phyloP scores from a whole-genome alignment of 1,139 yeast genomes.

The Blastobotrys apis region DNA sequence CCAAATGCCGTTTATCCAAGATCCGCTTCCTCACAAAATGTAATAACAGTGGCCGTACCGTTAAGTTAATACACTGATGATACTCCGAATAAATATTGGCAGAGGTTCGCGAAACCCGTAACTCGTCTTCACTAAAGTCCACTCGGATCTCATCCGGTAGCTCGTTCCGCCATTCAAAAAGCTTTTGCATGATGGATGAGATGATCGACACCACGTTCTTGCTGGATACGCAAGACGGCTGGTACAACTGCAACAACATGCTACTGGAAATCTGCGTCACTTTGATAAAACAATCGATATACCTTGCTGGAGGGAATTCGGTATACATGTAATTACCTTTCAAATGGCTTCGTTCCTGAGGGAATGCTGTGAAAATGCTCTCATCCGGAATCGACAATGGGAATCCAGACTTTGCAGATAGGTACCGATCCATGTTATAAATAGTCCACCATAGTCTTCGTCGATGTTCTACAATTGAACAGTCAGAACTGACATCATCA shows the following conservation, averaged over 20 bases:
- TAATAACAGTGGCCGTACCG: constrained; percentile 73
- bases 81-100: constrained; percentile 83
- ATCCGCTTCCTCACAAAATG: constrained; percentile 70
- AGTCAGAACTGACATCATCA: constrained; percentile 8
- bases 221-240: constrained; percentile 35
- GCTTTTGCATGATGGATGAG: constrained; percentile 62
- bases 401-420: constrained; percentile 79
- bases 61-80: constrained; percentile 78
- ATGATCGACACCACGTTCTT: constrained; percentile 70
- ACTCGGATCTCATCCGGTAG: constrained; percentile 7
- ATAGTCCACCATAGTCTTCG: constrained; percentile 90
- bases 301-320: constrained; percentile 77
- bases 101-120: constrained; percentile 53
- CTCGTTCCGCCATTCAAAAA: constrained; percentile 68
- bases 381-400: constrained; percentile 77
- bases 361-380: constrained; percentile 70
- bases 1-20: constrained; percentile 51
- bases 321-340: constrained; percentile 40
- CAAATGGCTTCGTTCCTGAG: constrained; percentile 45
- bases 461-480: constrained; percentile 53
- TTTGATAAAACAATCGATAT: constrained; percentile 71
- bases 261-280: constrained; percentile 78
- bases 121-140: constrained; percentile 10
- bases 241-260: constrained; percentile 66
- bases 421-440: constrained; percentile 82